Evolutionary conservation across 2,329 filamentous ascomycete species (phyloP), one percentile per base, ranked within the genome.

Genomic region (Lasiodiplodia gonubiensis): DNA sequence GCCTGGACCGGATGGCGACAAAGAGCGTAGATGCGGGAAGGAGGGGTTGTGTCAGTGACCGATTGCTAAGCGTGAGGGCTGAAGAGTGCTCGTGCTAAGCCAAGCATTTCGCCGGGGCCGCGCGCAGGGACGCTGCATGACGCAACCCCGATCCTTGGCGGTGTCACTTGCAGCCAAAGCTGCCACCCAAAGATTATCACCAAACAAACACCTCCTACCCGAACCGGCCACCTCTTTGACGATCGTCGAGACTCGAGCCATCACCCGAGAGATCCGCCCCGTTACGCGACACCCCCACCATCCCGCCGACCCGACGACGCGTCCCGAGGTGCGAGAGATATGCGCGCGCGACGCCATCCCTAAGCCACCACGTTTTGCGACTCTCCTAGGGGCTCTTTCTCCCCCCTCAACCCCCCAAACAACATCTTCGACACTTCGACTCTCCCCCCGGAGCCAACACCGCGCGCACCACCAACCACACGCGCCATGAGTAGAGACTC

Each of bases 11-110:
- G 59, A 63, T 63, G 42, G 59, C 59, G 59, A 51, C 57, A 63
- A 60, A 49, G 39, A 46, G 11, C 5, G 33, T n/a, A 14, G 14
- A 46, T 33, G n/a, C n/a, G 37, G n/a, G 30, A 33, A 30, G 10
- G 39, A 64, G 49, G 39, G 49, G 64, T 55, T 37, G 35, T 30
- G 60, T 37, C 39, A 64, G 46, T n/a, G 60, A 14, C 30, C 42
- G 61, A 65, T 65, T 65, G 61, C 61, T 65, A 65, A 65, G 61
- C 60, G 46, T 21, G 39, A 48, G 12, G 46, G 46, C 35, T 33
- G 61, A 54, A 42, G 46, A 51, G 37, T 25, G 30, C 48, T 52
- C 46, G 60, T 37, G 59, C 25, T 64, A 48, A 14, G 57, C 57
- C 57, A 61, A 61, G 57, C 39, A 23, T 35, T 14, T 27, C 21